Evolutionary conservation across 2,329 filamentous ascomycete genomes (phyloP).

Genomic region (Raffaelea albimanens): DNA sequence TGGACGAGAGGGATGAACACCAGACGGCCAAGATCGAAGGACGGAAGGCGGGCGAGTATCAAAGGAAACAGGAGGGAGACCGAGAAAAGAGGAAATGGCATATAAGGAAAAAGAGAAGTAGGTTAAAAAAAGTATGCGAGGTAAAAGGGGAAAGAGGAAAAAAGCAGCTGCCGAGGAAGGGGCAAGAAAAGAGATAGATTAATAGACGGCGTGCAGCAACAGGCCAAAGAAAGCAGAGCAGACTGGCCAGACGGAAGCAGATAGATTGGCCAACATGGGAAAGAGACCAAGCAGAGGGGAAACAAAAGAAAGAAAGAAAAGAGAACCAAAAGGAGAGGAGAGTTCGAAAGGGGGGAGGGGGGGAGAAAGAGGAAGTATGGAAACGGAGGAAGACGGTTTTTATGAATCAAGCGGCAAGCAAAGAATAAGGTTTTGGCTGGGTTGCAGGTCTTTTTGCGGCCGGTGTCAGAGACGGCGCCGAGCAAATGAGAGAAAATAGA

Average conservation of each 20-base stretch:
- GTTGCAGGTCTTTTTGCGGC: no score
- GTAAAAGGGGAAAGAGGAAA: neutral
- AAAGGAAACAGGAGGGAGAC: neutral
- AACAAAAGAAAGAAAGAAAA: neutral
- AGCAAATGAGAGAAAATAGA: no score
- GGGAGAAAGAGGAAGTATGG: no score
- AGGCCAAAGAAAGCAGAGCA: neutral
- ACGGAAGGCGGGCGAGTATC: neutral
- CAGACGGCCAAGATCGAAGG: neutral
- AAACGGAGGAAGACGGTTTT: no score
- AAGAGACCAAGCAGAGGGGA: neutral
- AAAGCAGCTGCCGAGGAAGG: neutral
- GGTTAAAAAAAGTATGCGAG: neutral
- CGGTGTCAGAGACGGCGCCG: no score
- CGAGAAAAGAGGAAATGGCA: neutral
- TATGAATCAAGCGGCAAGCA: no score
- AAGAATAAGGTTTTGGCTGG: no score
- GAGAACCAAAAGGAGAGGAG: neutral
- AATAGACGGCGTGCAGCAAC: neutral
- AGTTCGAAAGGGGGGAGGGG: neutral
- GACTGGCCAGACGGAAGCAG: no score
- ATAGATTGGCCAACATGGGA: neutral
- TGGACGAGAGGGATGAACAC: neutral
- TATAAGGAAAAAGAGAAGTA: neutral
- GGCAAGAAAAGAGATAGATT: neutral